Evolutionary conservation across 2,329 filamentous ascomycete species (phyloP).

Genomic region (Neonectria ditissima): DNA sequence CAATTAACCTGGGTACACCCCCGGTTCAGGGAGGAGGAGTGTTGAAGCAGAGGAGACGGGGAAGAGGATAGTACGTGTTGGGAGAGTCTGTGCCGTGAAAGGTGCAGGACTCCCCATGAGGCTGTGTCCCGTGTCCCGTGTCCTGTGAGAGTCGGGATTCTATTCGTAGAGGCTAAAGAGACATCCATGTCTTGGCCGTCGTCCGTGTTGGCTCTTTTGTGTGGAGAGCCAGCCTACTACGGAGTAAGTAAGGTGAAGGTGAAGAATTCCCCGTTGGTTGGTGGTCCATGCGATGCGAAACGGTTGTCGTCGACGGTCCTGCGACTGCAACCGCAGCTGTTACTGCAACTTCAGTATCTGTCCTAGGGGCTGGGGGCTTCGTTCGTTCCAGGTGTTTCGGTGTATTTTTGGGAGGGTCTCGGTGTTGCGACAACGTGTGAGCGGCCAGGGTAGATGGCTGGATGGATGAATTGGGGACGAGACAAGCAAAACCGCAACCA

Average conservation of each 20-base stretch:
- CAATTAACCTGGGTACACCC: slow-evolving; percentile 18
- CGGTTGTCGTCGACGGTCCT: slow-evolving; percentile 14
- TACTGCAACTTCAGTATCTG: slow-evolving; percentile 23
- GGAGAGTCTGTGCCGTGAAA: no score
- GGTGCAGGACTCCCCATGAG: not conserved
- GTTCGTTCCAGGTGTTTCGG: not conserved
- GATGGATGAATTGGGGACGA: not conserved
- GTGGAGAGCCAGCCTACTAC: not conserved
- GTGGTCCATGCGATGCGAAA: slow-evolving; percentile 13
- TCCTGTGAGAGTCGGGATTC: not conserved
- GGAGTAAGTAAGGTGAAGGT: not conserved
- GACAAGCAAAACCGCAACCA: not conserved
- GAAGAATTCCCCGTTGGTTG: not conserved
- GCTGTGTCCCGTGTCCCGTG: not conserved
- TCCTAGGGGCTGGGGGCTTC: not conserved
- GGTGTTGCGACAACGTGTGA: slow-evolving; percentile 18
- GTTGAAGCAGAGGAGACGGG: not conserved
- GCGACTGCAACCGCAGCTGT: not conserved
- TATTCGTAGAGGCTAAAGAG: not conserved
- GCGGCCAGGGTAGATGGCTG: not conserved
- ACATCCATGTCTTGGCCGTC: not conserved
- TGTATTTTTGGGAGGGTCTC: not conserved
- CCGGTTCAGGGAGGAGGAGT: slow-evolving; percentile 11
- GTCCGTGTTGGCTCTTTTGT: slow-evolving; percentile 12
- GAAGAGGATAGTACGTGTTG: not conserved